Evolutionary conservation across 176 grass and related monocot species (phyloP), one percentile per base, ranked within the genome.

Genomic region (Oropetium thomaeum): DNA sequence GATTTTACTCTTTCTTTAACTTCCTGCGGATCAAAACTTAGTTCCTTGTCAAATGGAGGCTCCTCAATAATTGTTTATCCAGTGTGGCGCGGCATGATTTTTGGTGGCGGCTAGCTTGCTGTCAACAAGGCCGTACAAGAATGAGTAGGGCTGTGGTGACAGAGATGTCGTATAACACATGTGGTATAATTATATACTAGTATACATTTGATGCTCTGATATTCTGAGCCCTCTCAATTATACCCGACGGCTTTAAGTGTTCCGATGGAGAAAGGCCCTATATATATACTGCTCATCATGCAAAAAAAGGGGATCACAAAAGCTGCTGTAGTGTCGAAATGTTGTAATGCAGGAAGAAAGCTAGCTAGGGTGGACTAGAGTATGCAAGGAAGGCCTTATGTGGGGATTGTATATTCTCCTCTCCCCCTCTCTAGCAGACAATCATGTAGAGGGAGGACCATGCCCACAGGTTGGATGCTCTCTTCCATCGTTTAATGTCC

Each of bases 361-460:
- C 35, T 37, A 22, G 1, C 53, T 48, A 40, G 57, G n/a, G 43
- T 32, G 48, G 55, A 26, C 45, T 52, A 62, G 60, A 74, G 26
- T 67, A 81, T 85, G 71, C 78, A 85, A 85, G 87, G 87, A 81
- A 89, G 87, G 87, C 78, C 25, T 73, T 81, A 89, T 89, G 65
- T 80, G 87, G 87, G 86, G 82, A 33, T 89, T 84, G 81, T 45
- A 77, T 76, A 84, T 84, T 84, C 86, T 75, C 84, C 32, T 9
- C 39, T 8, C 37, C 8, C 29, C 23, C 9, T 4, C 37, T 42
- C 28, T 59, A 60, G 34, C 42, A 12, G 43, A 52, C 86, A 81
- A 84, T 84, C 65, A 80, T 80, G 58, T 53, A 82, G n/a, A n/a
- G n/a, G 84, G 8, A 25, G 28, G 60, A 49, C 75, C 80, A 73